Evolutionary conservation across 306 rosid genomes (phyloP).

Genomic region (Bauhinia variegata): DNA sequence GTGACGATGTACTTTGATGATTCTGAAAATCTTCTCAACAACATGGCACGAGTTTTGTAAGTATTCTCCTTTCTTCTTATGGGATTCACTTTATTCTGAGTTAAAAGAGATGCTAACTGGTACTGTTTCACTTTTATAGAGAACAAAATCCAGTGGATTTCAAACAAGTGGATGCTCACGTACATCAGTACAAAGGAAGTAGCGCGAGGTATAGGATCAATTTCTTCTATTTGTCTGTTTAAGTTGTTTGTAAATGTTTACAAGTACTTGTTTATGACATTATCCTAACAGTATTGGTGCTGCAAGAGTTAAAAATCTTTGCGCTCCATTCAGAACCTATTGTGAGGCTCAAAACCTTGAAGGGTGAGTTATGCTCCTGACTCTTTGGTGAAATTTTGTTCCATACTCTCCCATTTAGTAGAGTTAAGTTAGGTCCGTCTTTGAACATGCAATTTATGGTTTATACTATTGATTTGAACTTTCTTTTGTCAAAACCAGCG

Average conservation of each 20-base stretch:
- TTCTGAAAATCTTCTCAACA: slow-evolving; percentile 66
- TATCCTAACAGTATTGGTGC: slow-evolving; percentile 71
- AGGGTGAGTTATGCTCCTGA: slow-evolving; percentile 56
- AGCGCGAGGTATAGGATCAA: slow-evolving; percentile 63
- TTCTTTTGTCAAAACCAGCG: not conserved
- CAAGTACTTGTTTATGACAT: slow-evolving; percentile 7
- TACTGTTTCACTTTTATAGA: slow-evolving; percentile 41
- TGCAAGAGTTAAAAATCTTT: slow-evolving; percentile 57
- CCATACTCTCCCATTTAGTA: not conserved
- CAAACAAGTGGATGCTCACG: slow-evolving; percentile 74
- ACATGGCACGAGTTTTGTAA: slow-evolving; percentile 64
- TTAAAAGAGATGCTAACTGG: slow-evolving; percentile 9
- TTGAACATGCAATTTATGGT: slow-evolving; percentile 7
- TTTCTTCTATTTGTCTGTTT: not conserved
- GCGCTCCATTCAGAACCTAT: slow-evolving; percentile 55
- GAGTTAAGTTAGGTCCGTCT: not conserved
- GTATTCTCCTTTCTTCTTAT: slow-evolving; percentile 6
- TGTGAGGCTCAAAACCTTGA: slow-evolving; percentile 70
- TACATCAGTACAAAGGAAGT: slow-evolving; percentile 79
- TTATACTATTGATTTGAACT: not conserved
- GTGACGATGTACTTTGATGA: slow-evolving; percentile 73
- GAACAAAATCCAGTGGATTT: slow-evolving; percentile 64
- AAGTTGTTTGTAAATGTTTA: not conserved
- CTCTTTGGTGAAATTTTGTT: not conserved
- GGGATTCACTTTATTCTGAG: not conserved